Evolutionary conservation across 2,329 filamentous ascomycete species (phyloP).

Genomic region (Dactylonectria macrodidyma): DNA sequence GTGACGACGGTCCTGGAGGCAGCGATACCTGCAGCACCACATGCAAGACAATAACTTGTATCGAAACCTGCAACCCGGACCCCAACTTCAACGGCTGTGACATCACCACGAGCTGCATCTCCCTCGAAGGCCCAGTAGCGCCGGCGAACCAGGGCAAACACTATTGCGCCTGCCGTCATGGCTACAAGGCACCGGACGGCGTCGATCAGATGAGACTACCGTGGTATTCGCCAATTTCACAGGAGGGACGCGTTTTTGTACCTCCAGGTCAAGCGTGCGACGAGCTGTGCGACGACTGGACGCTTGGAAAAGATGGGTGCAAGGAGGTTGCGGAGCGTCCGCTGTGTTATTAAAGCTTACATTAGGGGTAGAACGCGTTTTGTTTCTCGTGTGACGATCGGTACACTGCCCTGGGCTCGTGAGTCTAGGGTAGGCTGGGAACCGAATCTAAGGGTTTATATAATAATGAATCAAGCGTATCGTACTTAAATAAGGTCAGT

Average conservation of each 20-base stretch:
- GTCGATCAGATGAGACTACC: conserved; percentile 2
- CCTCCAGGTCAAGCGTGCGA: conserved; percentile 5
- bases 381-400: too few species aligned
- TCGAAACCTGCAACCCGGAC: conserved; percentile 3
- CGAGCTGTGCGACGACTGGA: conserved; percentile 10
- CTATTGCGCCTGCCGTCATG: conserved; percentile 12
- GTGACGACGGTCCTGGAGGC: conserved; percentile 7
- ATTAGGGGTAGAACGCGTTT: too few species aligned
- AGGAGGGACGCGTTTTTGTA: conserved; percentile 15
- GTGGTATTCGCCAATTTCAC: background rate
- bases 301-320: conserved; percentile 9
- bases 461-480: too few species aligned
- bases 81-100: background rate
- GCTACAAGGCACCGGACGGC: conserved; percentile 2
- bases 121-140: background rate
- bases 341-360: too few species aligned
- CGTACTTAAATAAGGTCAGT: too few species aligned
- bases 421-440: too few species aligned
- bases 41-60: conserved; percentile 2
- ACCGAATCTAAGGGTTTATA: too few species aligned
- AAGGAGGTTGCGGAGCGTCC: conserved; percentile 1
- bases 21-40: background rate
- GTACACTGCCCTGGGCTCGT: too few species aligned
- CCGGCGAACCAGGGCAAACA: background rate
- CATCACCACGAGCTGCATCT: conserved; percentile 10